Evolutionary conservation across 2,329 filamentous ascomycete species (phyloP).

Genomic region (Juglanconis juglandina): DNA sequence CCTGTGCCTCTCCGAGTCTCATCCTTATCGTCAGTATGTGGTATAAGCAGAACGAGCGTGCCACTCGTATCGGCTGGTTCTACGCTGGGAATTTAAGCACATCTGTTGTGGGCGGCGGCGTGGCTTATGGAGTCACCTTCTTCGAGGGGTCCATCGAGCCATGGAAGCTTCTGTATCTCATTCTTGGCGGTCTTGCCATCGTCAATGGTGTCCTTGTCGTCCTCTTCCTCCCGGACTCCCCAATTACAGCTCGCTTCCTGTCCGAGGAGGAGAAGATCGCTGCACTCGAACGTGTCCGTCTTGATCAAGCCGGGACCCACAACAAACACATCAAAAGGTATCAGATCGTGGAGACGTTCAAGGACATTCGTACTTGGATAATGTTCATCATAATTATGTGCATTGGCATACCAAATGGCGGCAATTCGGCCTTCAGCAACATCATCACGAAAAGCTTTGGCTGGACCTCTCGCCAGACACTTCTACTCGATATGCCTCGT

Average conservation of each 20-base stretch:
- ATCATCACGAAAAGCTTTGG: conserved; percentile 22
- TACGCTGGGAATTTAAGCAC: conserved; percentile 6
- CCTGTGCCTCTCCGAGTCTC: conserved; percentile 24
- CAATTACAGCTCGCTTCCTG: conserved; percentile 57
- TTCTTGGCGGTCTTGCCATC: conserved; percentile 3
- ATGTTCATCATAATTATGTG: conserved; percentile 44
- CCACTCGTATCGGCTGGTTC: conserved; percentile 4
- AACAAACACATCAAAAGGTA: conserved; percentile 44
- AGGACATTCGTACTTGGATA: conserved; percentile 52
- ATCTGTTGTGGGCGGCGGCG: conserved; percentile 5
- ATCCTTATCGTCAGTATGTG: conserved; percentile 25
- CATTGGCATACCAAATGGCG: conserved; percentile 22
- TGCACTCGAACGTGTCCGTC: conserved; percentile 45
- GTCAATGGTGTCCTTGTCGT: conserved; percentile 44
- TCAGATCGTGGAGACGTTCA: conserved; percentile 42
- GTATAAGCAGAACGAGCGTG: conserved; percentile 24
- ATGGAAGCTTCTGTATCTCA: conserved; percentile 12
- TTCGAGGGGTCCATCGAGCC: background rate
- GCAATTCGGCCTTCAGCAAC: conserved; percentile 19
- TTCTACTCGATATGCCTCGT: conserved; percentile 24
- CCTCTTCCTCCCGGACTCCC: conserved; percentile 55
- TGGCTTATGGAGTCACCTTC: conserved; percentile 13
- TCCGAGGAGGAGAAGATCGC: conserved; percentile 48
- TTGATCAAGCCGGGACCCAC: conserved; percentile 49
- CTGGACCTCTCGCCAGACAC: conserved; percentile 17